Evolutionary conservation across 495 filamentous ascomycete genomes (phyloP).

Genomic region (Aspergillus nidulans): DNA sequence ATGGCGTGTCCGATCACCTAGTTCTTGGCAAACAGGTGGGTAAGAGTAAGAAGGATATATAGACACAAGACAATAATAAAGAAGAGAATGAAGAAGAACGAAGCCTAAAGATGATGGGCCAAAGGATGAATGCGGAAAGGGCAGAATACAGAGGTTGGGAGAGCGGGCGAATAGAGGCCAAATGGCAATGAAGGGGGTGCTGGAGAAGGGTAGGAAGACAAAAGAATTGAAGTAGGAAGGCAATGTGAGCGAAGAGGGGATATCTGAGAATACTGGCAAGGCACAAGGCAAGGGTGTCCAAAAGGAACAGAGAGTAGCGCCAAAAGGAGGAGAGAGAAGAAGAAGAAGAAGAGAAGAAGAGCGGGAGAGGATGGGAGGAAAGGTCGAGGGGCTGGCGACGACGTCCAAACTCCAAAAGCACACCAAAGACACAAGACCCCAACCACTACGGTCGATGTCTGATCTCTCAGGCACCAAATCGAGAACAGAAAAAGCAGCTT

Average conservation of each 20-base stretch:
- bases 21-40: background rate
- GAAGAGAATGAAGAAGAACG: background rate
- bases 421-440: background rate
- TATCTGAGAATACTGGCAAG: conserved; percentile 6
- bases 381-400: conserved; percentile 50
- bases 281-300: conserved; percentile 21
- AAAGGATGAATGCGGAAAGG: conserved; percentile 3
- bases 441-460: background rate
- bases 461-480: conserved; percentile 28
- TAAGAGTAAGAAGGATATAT: background rate
- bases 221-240: conserved; percentile 11
- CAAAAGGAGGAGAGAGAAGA: conserved; percentile 6
- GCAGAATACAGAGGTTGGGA: conserved; percentile 3
- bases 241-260: conserved; percentile 6
- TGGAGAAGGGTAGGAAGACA: conserved; percentile 2
- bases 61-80: background rate
- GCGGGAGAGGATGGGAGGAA: conserved; percentile 17
- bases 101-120: conserved; percentile 2
- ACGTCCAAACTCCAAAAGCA: conserved; percentile 27
- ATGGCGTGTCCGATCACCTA: background rate
- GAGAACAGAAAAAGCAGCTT: conserved; percentile 2
- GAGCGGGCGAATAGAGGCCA: background rate
- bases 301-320: conserved; percentile 11
- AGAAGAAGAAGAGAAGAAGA: conserved; percentile 17
- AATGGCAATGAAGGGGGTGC: conserved; percentile 8